A percentile compares a stretch with the other conserved stretches of the same genome.
phyloP scores from a whole-genome alignment of 768 basidiomycete species.

The Lentinula detonsa region DNA sequence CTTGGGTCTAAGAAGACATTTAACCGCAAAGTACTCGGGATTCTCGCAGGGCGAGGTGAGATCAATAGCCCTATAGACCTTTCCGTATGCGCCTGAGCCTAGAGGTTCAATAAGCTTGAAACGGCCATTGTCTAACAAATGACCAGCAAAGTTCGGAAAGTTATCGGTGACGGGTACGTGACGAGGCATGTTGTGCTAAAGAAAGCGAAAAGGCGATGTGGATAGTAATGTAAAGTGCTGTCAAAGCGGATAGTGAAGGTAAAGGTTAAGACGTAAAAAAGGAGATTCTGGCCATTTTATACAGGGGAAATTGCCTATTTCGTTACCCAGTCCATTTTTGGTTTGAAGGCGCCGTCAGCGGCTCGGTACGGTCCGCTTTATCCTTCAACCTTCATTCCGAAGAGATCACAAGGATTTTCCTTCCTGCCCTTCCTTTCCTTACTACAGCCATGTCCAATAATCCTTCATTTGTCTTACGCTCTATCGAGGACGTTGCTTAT shows the following conservation, averaged over 20 bases:
- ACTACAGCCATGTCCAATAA: slow-evolving; percentile 58
- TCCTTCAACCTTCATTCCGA: background rate
- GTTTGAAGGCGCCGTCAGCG: background rate
- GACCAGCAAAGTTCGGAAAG: slow-evolving; percentile 47
- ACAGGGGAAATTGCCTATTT: background rate
- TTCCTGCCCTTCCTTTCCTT: slow-evolving; percentile 5
- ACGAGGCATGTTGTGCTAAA: slow-evolving; percentile 24
- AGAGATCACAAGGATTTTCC: slow-evolving; percentile 1
- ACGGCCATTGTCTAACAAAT: slow-evolving; percentile 49
- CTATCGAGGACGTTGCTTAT: slow-evolving; percentile 61
- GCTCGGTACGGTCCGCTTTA: background rate
- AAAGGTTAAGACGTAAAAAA: slow-evolving; percentile 11
- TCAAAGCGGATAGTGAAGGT: slow-evolving; percentile 14
- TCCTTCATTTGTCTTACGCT: slow-evolving; percentile 72
- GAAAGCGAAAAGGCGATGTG: background rate
- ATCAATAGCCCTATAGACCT: slow-evolving; percentile 71
- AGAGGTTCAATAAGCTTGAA: slow-evolving; percentile 57
- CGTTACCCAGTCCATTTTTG: background rate
- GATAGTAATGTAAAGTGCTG: slow-evolving; percentile 7
- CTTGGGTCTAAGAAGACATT: slow-evolving; percentile 61
- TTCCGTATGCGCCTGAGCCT: slow-evolving; percentile 72
- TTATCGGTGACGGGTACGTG: slow-evolving; percentile 31
- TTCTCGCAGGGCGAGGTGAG: slow-evolving; percentile 27
- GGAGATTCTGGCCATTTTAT: slow-evolving; percentile 8
- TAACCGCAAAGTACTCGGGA: slow-evolving; percentile 58